Percentiles rank a stretch among this genome's conserved stretches.
These are phyloP conservation scores for Apiospora marii DNA, from an alignment of 2,329 filamentous ascomycete genomes.

Conservation along the genomic window DNA sequence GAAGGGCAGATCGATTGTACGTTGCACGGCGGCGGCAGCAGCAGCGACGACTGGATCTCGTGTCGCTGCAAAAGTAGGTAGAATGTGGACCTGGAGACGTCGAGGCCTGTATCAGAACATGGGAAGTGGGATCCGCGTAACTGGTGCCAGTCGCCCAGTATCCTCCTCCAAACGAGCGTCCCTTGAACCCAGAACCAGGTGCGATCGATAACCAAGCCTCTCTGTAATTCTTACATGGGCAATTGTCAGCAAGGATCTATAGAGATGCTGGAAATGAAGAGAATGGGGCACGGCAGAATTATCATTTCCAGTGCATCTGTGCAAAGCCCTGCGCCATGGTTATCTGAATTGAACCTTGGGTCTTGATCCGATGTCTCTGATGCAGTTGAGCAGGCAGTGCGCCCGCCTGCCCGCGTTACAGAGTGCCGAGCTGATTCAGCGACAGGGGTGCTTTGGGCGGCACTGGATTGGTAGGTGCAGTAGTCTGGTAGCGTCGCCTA, in stretches of 20 bases:
- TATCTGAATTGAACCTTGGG: constrained; percentile 15
- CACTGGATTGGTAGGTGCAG: not conserved
- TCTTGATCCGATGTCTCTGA: constrained; percentile 19
- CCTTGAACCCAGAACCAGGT: not conserved
- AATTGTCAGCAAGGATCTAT: not conserved
- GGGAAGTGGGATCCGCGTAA: constrained; percentile 14
- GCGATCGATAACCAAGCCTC: constrained; percentile 5
- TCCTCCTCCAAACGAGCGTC: constrained; percentile 21
- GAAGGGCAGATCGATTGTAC: constrained; percentile 3
- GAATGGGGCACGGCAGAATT: not conserved
- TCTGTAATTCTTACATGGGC: not conserved
- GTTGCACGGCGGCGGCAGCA: not conserved
- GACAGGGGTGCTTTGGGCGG: constrained; percentile 1
- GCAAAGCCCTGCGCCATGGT: constrained; percentile 9
- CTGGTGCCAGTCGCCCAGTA: not conserved
- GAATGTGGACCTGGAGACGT: constrained; percentile 17
- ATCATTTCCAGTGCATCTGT: constrained; percentile 11
- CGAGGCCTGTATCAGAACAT: constrained; percentile 15
- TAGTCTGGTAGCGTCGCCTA: constrained; percentile 1
- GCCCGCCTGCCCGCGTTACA: constrained; percentile 5
- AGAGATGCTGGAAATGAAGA: constrained; percentile 12
- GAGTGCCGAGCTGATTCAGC: constrained; percentile 7
- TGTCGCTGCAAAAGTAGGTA: constrained; percentile 18
- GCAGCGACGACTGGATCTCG: constrained; percentile 12
- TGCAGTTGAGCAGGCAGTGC: constrained; percentile 14